Percentiles rank a stretch among this genome's conserved stretches.
These are phyloP conservation scores for Alternaria sp. DNA, from an alignment of 2,329 filamentous ascomycete genomes.

Conservation along the genomic window DNA sequence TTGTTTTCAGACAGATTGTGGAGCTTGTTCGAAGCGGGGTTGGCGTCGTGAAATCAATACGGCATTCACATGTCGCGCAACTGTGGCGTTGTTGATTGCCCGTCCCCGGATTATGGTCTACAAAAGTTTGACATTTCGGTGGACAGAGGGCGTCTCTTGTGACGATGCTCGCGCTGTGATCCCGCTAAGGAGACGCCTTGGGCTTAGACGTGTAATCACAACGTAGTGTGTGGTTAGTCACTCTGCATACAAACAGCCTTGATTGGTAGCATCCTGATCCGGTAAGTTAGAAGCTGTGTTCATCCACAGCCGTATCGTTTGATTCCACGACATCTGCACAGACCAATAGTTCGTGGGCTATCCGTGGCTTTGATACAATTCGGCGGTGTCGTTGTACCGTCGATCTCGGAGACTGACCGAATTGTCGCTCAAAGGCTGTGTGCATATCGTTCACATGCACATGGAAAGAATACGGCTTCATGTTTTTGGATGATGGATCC, in stretches of 20 bases:
- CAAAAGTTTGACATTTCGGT: constrained; percentile 29
- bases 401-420: constrained; percentile 32
- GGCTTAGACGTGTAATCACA: constrained; percentile 29
- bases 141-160: constrained; percentile 33
- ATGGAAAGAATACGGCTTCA: constrained; percentile 8
- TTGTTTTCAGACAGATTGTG: constrained; percentile 19
- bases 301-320: constrained; percentile 32
- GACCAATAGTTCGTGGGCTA: constrained; percentile 46
- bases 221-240: constrained; percentile 24
- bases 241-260: constrained; percentile 31
- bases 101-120: constrained; percentile 32
- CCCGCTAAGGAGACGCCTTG: constrained; percentile 18
- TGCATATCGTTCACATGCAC: constrained; percentile 25
- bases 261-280: constrained; percentile 30
- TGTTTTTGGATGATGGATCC: neutral
- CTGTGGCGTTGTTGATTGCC: constrained; percentile 45
- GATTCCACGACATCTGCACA: constrained; percentile 39
- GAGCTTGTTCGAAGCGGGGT: constrained; percentile 20
- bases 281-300: constrained; percentile 26
- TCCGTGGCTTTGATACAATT: constrained; percentile 36
- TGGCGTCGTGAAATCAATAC: constrained; percentile 39
- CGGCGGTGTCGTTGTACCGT: constrained; percentile 37
- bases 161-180: constrained; percentile 43
- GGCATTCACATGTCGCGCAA: constrained; percentile 42
- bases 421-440: constrained; percentile 29